phyloP scores from a whole-genome alignment of 768 basidiomycete genomes.

The Symmetrospora coprosmae region DNA sequence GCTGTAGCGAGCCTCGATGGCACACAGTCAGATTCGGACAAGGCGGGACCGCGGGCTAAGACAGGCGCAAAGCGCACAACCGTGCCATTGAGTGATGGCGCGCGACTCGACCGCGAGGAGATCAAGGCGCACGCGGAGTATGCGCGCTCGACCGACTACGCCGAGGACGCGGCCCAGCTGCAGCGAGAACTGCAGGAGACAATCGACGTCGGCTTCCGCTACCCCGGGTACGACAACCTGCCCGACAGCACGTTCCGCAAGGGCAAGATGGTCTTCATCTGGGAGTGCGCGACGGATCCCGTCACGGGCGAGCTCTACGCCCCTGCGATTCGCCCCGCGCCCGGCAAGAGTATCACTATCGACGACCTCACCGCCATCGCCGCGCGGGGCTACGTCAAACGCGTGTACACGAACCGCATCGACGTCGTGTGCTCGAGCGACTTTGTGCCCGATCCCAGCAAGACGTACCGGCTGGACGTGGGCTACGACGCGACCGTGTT shows the following conservation, averaged over 20 bases:
- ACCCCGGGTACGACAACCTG: not conserved
- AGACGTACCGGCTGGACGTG: not conserved
- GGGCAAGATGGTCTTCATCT: conserved; percentile 13
- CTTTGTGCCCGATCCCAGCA: not conserved
- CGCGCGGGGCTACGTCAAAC: not conserved
- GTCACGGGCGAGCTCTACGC: not conserved
- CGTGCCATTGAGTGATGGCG: too few relatives aligned
- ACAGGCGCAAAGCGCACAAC: too few relatives aligned
- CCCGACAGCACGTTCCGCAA: not conserved
- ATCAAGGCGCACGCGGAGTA: too few relatives aligned
- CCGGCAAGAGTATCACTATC: not conserved
- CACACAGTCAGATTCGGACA: too few relatives aligned
- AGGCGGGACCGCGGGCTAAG: too few relatives aligned
- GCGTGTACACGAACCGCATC: conserved; percentile 3
- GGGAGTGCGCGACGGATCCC: not conserved
- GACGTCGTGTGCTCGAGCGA: not conserved
- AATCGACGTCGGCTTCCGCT: too few relatives aligned
- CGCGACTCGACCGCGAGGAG: too few relatives aligned
- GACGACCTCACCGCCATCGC: not conserved
- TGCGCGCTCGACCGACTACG: too few relatives aligned
- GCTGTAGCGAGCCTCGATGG: too few relatives aligned
- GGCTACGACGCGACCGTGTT: conserved; percentile 14
- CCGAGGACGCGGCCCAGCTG: too few relatives aligned
- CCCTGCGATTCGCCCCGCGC: not conserved
- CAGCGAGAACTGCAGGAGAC: too few relatives aligned